A percentile compares a stretch with the other conserved stretches of the same genome.
These are phyloP conservation scores for Lentinula edodes DNA, from an alignment of 768 basidiomycete genomes.

Conservation along the genomic window DNA sequence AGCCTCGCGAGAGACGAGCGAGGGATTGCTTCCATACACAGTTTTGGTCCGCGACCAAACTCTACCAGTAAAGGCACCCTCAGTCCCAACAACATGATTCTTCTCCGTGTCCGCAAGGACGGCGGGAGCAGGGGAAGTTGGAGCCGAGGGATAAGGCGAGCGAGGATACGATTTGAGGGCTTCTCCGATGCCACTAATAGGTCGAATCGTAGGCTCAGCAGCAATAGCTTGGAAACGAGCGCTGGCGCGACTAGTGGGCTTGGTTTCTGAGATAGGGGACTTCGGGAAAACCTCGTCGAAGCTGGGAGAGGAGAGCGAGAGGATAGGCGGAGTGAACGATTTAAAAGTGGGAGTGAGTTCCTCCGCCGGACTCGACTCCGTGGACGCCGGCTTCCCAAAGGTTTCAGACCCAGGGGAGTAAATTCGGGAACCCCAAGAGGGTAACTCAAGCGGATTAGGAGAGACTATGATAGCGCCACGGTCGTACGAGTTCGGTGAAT, in stretches of 20 bases:
- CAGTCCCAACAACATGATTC: neutral
- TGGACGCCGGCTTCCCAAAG: neutral
- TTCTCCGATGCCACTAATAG: neutral
- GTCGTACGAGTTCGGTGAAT: slow-evolving; percentile 2
- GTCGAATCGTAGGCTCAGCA: neutral
- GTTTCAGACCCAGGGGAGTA: slow-evolving; percentile 1
- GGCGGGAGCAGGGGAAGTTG: neutral
- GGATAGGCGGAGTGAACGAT: neutral
- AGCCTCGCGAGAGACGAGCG: slow-evolving; percentile 1
- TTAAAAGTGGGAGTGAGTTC: neutral
- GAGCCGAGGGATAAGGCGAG: slow-evolving; percentile 4
- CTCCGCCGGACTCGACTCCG: neutral
- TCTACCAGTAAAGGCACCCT: neutral
- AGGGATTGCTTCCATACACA: neutral
- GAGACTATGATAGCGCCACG: slow-evolving; percentile 2
- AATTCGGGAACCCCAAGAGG: neutral
- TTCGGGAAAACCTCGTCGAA: neutral
- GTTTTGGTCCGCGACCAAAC: slow-evolving; percentile 1
- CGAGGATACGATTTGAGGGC: slow-evolving; percentile 2
- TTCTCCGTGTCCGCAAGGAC: neutral
- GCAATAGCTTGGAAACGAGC: slow-evolving; percentile 3
- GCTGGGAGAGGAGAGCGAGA: neutral
- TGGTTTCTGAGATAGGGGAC: neutral
- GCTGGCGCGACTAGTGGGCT: slow-evolving; percentile 1
- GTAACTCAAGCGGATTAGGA: slow-evolving; percentile 2